Conservation (phyloP, 495 filamentous ascomycete species). For the Bacidia rubella region DNA sequence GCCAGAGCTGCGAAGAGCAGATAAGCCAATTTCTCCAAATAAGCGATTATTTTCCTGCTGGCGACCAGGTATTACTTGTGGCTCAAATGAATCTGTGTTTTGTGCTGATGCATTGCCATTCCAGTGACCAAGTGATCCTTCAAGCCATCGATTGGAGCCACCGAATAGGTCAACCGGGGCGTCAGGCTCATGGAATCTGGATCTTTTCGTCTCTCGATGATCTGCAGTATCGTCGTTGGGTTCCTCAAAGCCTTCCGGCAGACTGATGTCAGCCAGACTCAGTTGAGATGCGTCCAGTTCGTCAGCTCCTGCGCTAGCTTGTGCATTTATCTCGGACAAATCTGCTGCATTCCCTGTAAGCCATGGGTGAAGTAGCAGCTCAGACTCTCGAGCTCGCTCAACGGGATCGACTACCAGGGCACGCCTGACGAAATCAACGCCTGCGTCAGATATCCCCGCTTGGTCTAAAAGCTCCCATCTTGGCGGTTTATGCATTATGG, state of each 20-base stretch:
- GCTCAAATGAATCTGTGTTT: neutral
- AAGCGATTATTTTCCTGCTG: constrained; percentile 33
- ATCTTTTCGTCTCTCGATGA: constrained; percentile 27
- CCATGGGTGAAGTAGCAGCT: constrained; percentile 58
- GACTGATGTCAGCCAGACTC: constrained; percentile 37
- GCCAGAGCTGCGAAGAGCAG: constrained; percentile 53
- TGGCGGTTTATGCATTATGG: constrained; percentile 61
- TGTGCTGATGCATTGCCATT: neutral
- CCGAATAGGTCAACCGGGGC: constrained; percentile 2
- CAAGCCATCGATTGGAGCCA: neutral
- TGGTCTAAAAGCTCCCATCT: constrained; percentile 44
- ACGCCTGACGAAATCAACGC: constrained; percentile 56
- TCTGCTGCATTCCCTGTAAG: constrained; percentile 26
- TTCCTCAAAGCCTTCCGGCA: constrained; percentile 20
- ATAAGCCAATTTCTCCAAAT: constrained; percentile 69
- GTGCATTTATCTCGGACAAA: constrained; percentile 25
- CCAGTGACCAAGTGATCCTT: neutral
- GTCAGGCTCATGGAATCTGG: constrained; percentile 16
- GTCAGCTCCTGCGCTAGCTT: constrained; percentile 38
- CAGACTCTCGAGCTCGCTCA: constrained; percentile 46
- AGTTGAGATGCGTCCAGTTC: constrained; percentile 56
- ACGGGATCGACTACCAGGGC: constrained; percentile 66
- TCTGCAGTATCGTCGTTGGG: constrained; percentile 28
- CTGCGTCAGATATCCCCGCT: constrained; percentile 43
- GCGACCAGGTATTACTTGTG: neutral